Conservation (phyloP, 768 basidiomycete species). For the Russula griseocarnosa region DNA sequence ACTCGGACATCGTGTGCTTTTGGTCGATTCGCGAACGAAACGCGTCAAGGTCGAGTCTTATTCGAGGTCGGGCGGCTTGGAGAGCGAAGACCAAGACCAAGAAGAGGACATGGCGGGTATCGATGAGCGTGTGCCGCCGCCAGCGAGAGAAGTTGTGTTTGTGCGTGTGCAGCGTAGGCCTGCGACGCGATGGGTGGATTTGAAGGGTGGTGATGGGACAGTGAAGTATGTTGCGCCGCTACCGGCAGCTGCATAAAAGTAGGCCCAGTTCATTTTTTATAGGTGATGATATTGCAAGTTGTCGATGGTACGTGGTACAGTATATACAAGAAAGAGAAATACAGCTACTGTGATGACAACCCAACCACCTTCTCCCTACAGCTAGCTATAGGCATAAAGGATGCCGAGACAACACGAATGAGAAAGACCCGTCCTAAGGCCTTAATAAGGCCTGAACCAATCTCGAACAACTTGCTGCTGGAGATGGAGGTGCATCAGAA, state of each 20-base stretch:
- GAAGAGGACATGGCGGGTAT: neutral
- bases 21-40: conserved; percentile 10
- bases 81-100: neutral
- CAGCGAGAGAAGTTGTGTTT: conserved; percentile 16
- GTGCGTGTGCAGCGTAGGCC: conserved; percentile 16
- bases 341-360: too few species aligned
- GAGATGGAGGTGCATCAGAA: too few species aligned
- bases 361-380: too few species aligned
- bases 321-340: too few species aligned
- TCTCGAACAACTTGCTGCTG: too few species aligned
- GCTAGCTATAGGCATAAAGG: too few species aligned
- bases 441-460: too few species aligned
- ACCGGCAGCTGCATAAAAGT: neutral
- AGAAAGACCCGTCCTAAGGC: too few species aligned
- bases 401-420: too few species aligned
- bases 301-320: too few species aligned
- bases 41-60: conserved; percentile 17
- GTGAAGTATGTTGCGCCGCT: conserved; percentile 16
- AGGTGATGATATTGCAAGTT: too few species aligned
- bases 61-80: neutral
- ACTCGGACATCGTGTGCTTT: conserved; percentile 17
- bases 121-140: conserved; percentile 12
- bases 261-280: neutral
- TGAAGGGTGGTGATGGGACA: neutral
- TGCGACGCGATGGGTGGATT: conserved; percentile 19